Base-by-base conservation (phyloP, 768 basidiomycete genomes). In the Sistotremastrum suecicum region DNA sequence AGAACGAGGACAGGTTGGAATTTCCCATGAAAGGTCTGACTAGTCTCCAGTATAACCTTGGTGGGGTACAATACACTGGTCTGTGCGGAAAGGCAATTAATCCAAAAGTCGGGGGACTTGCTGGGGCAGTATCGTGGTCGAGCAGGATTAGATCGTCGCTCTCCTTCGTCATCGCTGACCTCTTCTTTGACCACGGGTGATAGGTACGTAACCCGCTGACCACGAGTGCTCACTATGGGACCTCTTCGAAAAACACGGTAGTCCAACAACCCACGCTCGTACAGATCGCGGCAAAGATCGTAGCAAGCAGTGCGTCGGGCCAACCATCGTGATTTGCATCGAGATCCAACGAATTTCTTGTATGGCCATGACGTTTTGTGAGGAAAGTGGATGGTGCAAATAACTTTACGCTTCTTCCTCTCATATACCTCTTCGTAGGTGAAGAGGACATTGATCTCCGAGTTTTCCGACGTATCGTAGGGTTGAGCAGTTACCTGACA, bases 41-140 rank as follows among this genome's bases (percentile, higher is more conserved):
- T 51, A 7, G 58, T 58, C 7, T 61, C 56, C 3, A 68, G 57
- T 42, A 66, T 57, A 37, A 86, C 62, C 33, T 83, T 59, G 5
- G 70, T 68, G 2, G 82, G 79, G 56, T 76, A 80, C n/a, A 82
- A 67, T 55, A 43, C 56, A 46, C 46, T 56, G 29, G 53, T 50
- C n/a, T 49, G 53, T 11, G 56, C 52, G 42, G 54, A 47, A 12
- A 53, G 52, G 11, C 65, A 57, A 51, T 74, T 72, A 8, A 51
- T 50, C 87, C 87, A 88, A 56, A 89, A 84, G 36, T 66, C 60
- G n/a, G 85, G 75, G 40, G 56, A 60, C 58, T 74, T 80, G 49
- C 72, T 69, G 8, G 62, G 58, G 61, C 87, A 83, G 43, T 65
- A 61, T 36, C 71, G 68, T 8, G 72, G 70, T 7, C 76, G 76